Evolutionary conservation across 2,329 filamentous ascomycete species (phyloP).

Genomic region (Tolypocladium ovalisporum): DNA sequence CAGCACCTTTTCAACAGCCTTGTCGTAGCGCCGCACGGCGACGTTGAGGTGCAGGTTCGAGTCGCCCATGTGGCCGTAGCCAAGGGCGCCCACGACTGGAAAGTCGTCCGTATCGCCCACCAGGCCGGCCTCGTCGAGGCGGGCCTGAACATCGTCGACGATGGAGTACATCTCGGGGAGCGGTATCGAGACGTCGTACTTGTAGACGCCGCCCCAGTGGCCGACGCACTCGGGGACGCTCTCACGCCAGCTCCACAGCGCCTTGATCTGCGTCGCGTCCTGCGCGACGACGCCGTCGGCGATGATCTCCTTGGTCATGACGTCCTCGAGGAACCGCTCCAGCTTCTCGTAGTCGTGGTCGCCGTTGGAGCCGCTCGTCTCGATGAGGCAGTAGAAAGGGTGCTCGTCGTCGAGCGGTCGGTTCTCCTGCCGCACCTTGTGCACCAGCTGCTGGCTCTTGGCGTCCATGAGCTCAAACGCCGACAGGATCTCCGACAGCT

Average conservation of each 20-base stretch:
- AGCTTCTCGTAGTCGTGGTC: constrained; percentile 93
- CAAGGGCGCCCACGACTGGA: constrained; percentile 82
- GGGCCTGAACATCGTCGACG: constrained; percentile 72
- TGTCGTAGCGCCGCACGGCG: constrained; percentile 70
- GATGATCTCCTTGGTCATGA: constrained; percentile 82
- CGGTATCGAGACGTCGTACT: constrained; percentile 95
- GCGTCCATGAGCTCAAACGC: constrained; percentile 97
- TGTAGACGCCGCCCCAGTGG: constrained; percentile 92
- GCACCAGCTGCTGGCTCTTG: constrained; percentile 67
- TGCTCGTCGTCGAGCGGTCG: constrained; percentile 72
- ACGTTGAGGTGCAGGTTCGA: constrained; percentile 92
- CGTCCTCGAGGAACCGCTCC: constrained; percentile 78
- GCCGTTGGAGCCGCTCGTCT: constrained; percentile 88
- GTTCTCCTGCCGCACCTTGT: constrained; percentile 63
- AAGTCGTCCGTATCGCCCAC: constrained; percentile 64
- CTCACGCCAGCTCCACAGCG: constrained; percentile 88
- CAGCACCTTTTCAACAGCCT: constrained; percentile 72
- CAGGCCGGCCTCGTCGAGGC: constrained; percentile 63
- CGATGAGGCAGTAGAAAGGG: constrained; percentile 92
- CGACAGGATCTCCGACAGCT: constrained; percentile 89
- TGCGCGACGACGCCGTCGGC: constrained; percentile 85
- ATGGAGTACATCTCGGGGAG: constrained; percentile 77
- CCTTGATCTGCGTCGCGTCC: constrained; percentile 78
- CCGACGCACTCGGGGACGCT: constrained; percentile 82
- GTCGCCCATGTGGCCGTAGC: constrained; percentile 98